These are phyloP conservation scores for Candida boleticola DNA, from an alignment of 805 yeast species.

Conservation along the genomic window DNA sequence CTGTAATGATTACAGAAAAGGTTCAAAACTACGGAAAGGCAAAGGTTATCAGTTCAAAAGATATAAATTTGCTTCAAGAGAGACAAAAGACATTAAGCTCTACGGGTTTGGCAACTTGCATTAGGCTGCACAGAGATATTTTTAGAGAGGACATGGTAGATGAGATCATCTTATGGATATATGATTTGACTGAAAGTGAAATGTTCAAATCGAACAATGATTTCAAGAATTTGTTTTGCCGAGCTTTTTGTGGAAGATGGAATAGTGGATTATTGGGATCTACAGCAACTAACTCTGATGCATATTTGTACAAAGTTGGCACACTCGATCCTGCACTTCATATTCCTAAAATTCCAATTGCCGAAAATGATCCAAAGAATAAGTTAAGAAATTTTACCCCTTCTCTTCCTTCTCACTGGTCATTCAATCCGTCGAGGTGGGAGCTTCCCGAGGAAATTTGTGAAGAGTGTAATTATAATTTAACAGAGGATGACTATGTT, in stretches of 20 bases:
- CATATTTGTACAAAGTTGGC: slow-evolving; percentile 26
- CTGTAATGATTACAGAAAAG: slow-evolving; percentile 66
- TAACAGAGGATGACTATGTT: slow-evolving; percentile 24
- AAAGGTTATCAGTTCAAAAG: slow-evolving; percentile 56
- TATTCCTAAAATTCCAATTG: slow-evolving; percentile 35
- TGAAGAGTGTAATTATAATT: slow-evolving; percentile 47
- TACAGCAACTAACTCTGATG: background rate
- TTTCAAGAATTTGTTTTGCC: slow-evolving; percentile 51
- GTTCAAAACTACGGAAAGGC: slow-evolving; percentile 69
- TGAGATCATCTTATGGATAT: slow-evolving; percentile 66
- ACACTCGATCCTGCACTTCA: slow-evolving; percentile 30
- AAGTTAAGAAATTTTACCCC: background rate
- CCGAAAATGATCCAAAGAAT: slow-evolving; percentile 5
- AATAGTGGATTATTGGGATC: slow-evolving; percentile 41
- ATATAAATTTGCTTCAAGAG: slow-evolving; percentile 47
- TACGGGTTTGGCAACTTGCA: slow-evolving; percentile 65
- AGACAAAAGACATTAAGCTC: slow-evolving; percentile 56
- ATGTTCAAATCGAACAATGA: slow-evolving; percentile 47
- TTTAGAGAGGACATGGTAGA: slow-evolving; percentile 81
- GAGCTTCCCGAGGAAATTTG: slow-evolving; percentile 41
- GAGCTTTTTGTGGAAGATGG: slow-evolving; percentile 64
- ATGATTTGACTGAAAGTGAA: slow-evolving; percentile 54
- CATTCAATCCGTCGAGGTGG: slow-evolving; percentile 44
- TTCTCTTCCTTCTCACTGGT: slow-evolving; percentile 34
- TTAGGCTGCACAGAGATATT: slow-evolving; percentile 64